Base-by-base conservation (phyloP, 2,329 filamentous ascomycete genomes). In the Saccharata proteae region DNA sequence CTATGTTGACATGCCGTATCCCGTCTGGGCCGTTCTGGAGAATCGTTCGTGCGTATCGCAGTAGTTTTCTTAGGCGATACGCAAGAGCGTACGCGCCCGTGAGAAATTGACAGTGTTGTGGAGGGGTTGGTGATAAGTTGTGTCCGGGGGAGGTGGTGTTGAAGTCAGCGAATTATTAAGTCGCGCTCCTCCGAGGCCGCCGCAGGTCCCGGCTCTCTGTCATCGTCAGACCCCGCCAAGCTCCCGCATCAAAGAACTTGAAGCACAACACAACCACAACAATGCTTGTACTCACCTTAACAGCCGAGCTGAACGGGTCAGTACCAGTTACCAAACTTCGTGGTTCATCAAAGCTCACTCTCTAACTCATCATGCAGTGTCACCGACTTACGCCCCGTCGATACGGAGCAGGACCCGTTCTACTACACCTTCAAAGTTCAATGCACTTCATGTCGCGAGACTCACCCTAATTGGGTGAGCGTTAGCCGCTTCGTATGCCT, bases 391-490 rank as follows among this genome's bases (percentile, higher is more conserved):
- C 77, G 77, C 35, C 90, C 90, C 6, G 67, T 77, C 43, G 90
- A 98, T 55, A 84, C 77, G 5, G 64, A 77, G 45, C 81, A 82
- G 12, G 72, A 70, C 37, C 83, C 85, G 4, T 98, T 94, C 64
- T 93, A 80, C 70, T 98, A 93, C 63, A 94, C 83, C 30, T 96
- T 98, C 72, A 90, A 81, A 53, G 88, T 98, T 20, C 83, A 94
- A 65, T 98, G 90, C 61, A 94, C 84, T n/a, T 93, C 86, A 33
- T 98, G 90, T 58, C 77, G 85, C 38, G 90, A 98, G 57, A 77
- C 70, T 2, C 86, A 98, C 54, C 71, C 80, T 8, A 98, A 94
- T 46, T 77, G 73, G 61, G 74, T 98, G 31, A 79, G 77, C 35
- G 73, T 96, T 41, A 93, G 72, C 59, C 80, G 88, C 40, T 93